Evolutionary conservation across 129 eudicot genomes (phyloP).

Genomic region (Mikania micrantha): DNA sequence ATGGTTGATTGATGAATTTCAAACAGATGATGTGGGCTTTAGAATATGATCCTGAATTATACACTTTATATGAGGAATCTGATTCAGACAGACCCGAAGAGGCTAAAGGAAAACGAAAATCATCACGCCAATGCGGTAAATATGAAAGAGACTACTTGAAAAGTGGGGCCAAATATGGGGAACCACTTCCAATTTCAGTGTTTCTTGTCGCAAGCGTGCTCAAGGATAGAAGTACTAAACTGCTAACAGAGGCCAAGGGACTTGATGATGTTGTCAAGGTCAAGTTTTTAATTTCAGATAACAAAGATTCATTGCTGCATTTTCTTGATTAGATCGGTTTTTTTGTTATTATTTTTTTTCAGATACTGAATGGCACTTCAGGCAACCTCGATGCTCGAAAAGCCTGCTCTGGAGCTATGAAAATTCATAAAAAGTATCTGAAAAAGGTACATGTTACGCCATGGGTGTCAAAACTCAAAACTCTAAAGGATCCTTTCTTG

Average conservation of each 20-base stretch:
- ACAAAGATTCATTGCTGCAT: not conserved
- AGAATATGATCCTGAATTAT: constrained; percentile 72
- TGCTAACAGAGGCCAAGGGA: constrained; percentile 88
- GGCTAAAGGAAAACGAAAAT: constrained; percentile 63
- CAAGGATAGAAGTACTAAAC: constrained; percentile 69
- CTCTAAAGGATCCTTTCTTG: not conserved
- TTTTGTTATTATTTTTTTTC: not conserved
- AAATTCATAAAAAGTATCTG: constrained; percentile 91
- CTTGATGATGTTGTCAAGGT: constrained; percentile 96
- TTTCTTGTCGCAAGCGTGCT: constrained; percentile 94
- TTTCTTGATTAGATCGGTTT: constrained; percentile 5
- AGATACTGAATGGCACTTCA: constrained; percentile 81
- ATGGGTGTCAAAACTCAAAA: not conserved
- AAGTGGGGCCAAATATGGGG: constrained; percentile 52
- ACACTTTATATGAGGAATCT: constrained; percentile 28
- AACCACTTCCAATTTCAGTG: constrained; percentile 85
- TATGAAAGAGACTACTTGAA: constrained; percentile 71
- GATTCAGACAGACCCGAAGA: constrained; percentile 53
- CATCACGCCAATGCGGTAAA: constrained; percentile 84
- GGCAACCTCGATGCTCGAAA: constrained; percentile 83
- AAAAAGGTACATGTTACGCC: constrained; percentile 30
- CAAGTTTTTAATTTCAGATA: not conserved
- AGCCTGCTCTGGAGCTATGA: constrained; percentile 82
- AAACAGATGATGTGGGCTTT: constrained; percentile 99
- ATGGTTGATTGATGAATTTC: constrained; percentile 4